A percentile compares a stretch with the other conserved stretches of the same genome.
phyloP scores from a whole-genome alignment of 352 stramenopile genomes.

The Phytophthora hybrid region DNA sequence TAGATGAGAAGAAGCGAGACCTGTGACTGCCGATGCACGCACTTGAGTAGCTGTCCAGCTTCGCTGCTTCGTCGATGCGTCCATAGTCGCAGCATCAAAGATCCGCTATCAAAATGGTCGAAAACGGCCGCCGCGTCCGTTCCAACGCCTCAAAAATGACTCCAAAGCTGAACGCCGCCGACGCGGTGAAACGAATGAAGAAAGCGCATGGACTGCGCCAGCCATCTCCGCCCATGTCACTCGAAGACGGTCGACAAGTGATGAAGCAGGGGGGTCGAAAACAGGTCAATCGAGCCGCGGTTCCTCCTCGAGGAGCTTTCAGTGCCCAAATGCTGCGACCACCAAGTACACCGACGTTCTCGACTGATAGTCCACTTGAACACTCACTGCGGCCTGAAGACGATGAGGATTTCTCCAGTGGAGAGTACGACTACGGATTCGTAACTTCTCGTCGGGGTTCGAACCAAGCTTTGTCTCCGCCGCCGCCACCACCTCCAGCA shows the following conservation, averaged over 20 bases:
- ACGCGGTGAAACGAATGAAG: constrained; percentile 32
- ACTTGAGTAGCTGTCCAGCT: constrained; percentile 47
- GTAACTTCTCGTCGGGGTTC: constrained; percentile 17
- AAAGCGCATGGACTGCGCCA: constrained; percentile 26
- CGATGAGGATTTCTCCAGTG: constrained; percentile 11
- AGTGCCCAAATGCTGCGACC: constrained; percentile 47
- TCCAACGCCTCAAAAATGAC: constrained; percentile 13
- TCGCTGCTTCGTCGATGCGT: neutral
- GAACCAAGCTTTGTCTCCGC: constrained; percentile 32
- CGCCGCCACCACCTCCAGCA: constrained; percentile 25
- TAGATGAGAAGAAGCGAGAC: constrained; percentile 53
- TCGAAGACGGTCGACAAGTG: neutral
- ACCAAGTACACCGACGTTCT: constrained; percentile 28
- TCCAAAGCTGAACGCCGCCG: neutral
- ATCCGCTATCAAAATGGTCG: constrained; percentile 23
- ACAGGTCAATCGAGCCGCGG: neutral
- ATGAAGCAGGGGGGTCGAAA: constrained; percentile 13
- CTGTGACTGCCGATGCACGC: constrained; percentile 40
- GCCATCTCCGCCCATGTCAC: constrained; percentile 15
- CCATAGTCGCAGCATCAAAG: constrained; percentile 14
- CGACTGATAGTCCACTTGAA: constrained; percentile 13
- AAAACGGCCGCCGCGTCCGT: constrained; percentile 36
- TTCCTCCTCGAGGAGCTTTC: constrained; percentile 48
- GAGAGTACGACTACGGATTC: constrained; percentile 18
- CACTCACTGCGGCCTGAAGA: constrained; percentile 7